Evolutionary conservation across 2,329 filamentous ascomycete genomes (phyloP).

Genomic region (Drechslera avenae): DNA sequence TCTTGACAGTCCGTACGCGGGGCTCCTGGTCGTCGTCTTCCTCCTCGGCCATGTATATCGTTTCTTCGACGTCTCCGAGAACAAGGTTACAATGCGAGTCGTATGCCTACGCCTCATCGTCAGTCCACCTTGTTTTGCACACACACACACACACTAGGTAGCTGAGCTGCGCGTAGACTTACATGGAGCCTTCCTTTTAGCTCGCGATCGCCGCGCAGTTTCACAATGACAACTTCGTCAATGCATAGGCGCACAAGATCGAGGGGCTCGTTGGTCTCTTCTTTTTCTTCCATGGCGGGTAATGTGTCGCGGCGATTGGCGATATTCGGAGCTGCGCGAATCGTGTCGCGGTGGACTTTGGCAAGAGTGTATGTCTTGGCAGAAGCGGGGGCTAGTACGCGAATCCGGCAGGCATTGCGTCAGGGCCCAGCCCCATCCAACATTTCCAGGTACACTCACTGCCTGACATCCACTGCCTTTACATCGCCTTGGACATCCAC

Average conservation of each 20-base stretch:
- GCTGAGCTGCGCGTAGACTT: slow-evolving; percentile 29
- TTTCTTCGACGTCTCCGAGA: slow-evolving; percentile 95
- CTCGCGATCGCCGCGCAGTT: slow-evolving; percentile 93
- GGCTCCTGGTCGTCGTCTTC: slow-evolving; percentile 75
- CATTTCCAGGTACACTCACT: slow-evolving; percentile 8
- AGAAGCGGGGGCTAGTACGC: slow-evolving; percentile 16
- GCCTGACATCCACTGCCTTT: background rate
- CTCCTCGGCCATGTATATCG: slow-evolving; percentile 90
- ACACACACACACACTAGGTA: too few relatives aligned
- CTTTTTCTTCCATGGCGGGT: slow-evolving; percentile 77
- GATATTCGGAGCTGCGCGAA: slow-evolving; percentile 13
- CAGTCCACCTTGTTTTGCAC: slow-evolving; percentile 11
- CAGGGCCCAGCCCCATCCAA: slow-evolving; percentile 13
- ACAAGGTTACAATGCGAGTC: slow-evolving; percentile 98
- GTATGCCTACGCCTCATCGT: slow-evolving; percentile 71
- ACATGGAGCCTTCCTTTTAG: slow-evolving; percentile 95
- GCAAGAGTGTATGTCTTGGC: slow-evolving; percentile 23
- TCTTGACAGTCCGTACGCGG: slow-evolving; percentile 74
- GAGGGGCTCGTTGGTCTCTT: slow-evolving; percentile 84
- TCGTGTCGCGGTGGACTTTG: slow-evolving; percentile 22
- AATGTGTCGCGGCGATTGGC: slow-evolving; percentile 8
- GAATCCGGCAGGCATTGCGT: slow-evolving; percentile 23
- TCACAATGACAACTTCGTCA: slow-evolving; percentile 96
- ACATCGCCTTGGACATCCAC: background rate
- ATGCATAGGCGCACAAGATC: slow-evolving; percentile 93